A percentile compares a stretch with the other conserved stretches of the same genome.
Conservation (phyloP, 1,139 yeast species). For the Yamadazyma membranifaciens region DNA sequence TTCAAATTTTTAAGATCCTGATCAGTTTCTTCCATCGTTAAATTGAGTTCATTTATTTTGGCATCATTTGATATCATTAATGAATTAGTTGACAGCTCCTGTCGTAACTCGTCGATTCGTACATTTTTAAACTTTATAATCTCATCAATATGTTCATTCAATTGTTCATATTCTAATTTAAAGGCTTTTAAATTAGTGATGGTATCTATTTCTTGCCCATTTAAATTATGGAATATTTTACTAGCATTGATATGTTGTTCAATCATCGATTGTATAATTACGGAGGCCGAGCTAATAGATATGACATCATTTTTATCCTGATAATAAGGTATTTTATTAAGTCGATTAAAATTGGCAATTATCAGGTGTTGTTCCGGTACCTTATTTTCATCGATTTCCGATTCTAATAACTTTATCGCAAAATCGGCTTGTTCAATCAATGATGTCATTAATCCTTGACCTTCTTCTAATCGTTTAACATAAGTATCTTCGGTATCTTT, state of each 20-base stretch:
- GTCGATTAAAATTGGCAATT: constrained; percentile 29
- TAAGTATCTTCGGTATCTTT: constrained; percentile 21
- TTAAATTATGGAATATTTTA: constrained; percentile 9
- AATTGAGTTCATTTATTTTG: neutral
- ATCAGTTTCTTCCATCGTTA: neutral
- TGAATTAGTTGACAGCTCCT: neutral
- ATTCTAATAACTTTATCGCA: constrained; percentile 20
- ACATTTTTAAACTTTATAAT: constrained; percentile 2
- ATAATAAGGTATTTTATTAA: constrained; percentile 28
- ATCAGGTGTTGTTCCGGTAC: constrained; percentile 19
- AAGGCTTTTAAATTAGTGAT: constrained; percentile 4
- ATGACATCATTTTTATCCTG: constrained; percentile 39
- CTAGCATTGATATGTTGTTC: constrained; percentile 17
- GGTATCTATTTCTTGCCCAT: constrained; percentile 5
- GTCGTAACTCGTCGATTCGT: neutral
- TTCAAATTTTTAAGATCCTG: constrained; percentile 1
- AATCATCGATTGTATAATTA: constrained; percentile 17
- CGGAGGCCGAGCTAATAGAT: constrained; percentile 34
- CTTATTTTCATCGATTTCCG: constrained; percentile 6
- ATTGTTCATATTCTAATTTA: constrained; percentile 5
- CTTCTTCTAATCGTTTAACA: constrained; percentile 25
- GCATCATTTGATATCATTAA: neutral
- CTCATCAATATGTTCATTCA: constrained; percentile 5
- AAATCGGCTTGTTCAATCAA: constrained; percentile 31
- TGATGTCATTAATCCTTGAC: constrained; percentile 24